Evolutionary conservation across 768 basidiomycete species (phyloP).

Genomic region (Strobilomyces confusus): DNA sequence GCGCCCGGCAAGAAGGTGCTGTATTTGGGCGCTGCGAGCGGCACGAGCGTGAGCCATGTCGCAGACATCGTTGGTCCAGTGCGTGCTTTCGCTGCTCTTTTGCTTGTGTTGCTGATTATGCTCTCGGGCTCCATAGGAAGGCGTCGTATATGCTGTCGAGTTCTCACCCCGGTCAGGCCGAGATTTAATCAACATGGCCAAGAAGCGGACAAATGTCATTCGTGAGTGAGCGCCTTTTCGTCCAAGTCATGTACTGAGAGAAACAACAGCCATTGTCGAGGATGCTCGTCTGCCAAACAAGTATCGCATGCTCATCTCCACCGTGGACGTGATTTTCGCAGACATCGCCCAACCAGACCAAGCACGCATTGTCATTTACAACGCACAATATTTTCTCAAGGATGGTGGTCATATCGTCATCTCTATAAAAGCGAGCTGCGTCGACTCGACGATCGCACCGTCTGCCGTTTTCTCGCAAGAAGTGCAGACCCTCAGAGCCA

Average conservation of each 20-base stretch:
- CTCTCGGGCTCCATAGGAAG: constrained; percentile 55
- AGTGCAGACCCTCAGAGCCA: constrained; percentile 72
- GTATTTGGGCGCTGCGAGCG: constrained; percentile 96
- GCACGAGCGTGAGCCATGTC: constrained; percentile 97
- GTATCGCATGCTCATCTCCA: constrained; percentile 94
- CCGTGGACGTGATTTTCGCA: constrained; percentile 97
- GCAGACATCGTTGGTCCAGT: constrained; percentile 98
- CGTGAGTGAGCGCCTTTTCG: not conserved
- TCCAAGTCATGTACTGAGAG: constrained; percentile 1
- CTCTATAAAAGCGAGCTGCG: constrained; percentile 98
- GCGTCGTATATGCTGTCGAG: constrained; percentile 96
- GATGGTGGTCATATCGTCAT: constrained; percentile 90
- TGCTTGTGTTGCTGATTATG: constrained; percentile 1
- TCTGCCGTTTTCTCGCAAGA: constrained; percentile 88
- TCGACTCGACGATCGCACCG: constrained; percentile 92
- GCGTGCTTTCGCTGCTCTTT: constrained; percentile 27
- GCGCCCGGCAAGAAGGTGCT: constrained; percentile 92
- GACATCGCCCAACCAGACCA: constrained; percentile 99
- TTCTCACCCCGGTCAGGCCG: constrained; percentile 96
- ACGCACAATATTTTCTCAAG: constrained; percentile 95
- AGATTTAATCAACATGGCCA: constrained; percentile 98
- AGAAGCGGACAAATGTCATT: constrained; percentile 92
- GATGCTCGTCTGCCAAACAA: constrained; percentile 95
- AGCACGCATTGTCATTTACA: constrained; percentile 91
- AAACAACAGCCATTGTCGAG: constrained; percentile 79